Conservation (phyloP, 352 stramenopile genomes). For the Globisporangium iwayamae region DNA sequence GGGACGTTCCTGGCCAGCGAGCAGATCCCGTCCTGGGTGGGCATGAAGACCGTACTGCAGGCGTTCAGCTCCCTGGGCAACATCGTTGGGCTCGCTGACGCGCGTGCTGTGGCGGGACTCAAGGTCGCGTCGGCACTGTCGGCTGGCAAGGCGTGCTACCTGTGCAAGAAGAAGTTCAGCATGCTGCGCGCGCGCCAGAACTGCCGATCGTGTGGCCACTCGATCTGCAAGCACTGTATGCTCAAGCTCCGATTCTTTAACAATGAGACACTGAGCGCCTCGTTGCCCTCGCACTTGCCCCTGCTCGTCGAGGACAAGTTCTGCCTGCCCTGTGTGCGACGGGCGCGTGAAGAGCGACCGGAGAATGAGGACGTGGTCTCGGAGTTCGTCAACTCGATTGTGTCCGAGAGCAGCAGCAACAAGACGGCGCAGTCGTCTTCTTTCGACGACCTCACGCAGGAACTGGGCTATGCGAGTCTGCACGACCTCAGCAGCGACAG, state of each 20-base stretch:
- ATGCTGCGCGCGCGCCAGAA: slow-evolving; percentile 4
- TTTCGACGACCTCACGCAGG: slow-evolving; percentile 1
- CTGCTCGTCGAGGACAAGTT: slow-evolving; percentile 13
- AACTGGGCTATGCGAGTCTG: neutral
- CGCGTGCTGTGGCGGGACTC: slow-evolving; percentile 7
- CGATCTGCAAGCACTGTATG: slow-evolving; percentile 13
- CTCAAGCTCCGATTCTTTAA: slow-evolving; percentile 17
- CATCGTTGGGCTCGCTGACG: slow-evolving; percentile 11
- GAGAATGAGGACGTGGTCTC: slow-evolving; percentile 6
- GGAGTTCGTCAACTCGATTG: slow-evolving; percentile 15
- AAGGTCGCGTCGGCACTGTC: neutral
- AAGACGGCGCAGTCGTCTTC: slow-evolving; percentile 10
- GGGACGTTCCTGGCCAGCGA: slow-evolving; percentile 8
- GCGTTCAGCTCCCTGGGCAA: slow-evolving; percentile 11
- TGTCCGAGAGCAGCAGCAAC: slow-evolving; percentile 9
- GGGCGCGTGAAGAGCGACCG: slow-evolving; percentile 8
- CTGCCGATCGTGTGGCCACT: slow-evolving; percentile 12
- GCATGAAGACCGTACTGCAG: slow-evolving; percentile 11
- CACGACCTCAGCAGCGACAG: slow-evolving; percentile 6
- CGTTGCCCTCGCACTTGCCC: neutral
- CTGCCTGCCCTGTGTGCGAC: slow-evolving; percentile 15
- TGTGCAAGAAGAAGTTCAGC: slow-evolving; percentile 17
- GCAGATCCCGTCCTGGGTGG: slow-evolving; percentile 14
- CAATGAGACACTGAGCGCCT: neutral
- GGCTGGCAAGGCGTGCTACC: slow-evolving; percentile 6